Evolutionary conservation across 495 filamentous ascomycete genomes (phyloP).

Genomic region (Neohortaea acidophila): DNA sequence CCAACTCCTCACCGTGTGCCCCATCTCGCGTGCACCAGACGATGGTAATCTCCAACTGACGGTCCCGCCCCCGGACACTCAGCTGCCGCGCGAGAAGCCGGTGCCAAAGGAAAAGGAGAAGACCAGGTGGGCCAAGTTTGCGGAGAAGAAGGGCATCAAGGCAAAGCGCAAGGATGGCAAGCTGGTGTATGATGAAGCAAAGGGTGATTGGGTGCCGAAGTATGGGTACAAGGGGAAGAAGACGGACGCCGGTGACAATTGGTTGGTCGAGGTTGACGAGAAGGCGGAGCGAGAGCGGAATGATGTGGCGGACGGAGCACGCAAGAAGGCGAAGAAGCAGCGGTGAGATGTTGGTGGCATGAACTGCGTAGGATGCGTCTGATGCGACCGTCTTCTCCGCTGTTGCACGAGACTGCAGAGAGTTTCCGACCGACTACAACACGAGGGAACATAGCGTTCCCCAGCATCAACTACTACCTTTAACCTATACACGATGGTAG

Average conservation of each 20-base stretch:
- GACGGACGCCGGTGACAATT: conserved; percentile 59
- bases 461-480: too few relatives aligned
- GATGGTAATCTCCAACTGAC: conserved; percentile 54
- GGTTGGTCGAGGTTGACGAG: conserved; percentile 82
- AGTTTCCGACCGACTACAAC: too few relatives aligned
- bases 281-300: conserved; percentile 40
- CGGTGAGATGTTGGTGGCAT: too few relatives aligned
- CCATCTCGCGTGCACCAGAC: conserved; percentile 47
- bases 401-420: too few relatives aligned
- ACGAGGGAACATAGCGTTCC: too few relatives aligned
- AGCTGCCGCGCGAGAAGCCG: conserved; percentile 78
- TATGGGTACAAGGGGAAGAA: conserved; percentile 95
- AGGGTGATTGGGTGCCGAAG: conserved; percentile 73
- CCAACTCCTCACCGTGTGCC: conserved; percentile 71
- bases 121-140: conserved; percentile 91
- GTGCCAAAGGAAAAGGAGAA: conserved; percentile 61
- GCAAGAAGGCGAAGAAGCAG: conserved; percentile 4
- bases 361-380: too few relatives aligned
- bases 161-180: conserved; percentile 57
- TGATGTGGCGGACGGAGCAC: conserved; percentile 39
- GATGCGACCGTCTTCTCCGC: too few relatives aligned
- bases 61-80: conserved; percentile 52
- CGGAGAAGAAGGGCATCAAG: conserved; percentile 87
- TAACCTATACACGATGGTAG: too few relatives aligned
- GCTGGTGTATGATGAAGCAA: conserved; percentile 67